Evolutionary conservation across 2,329 filamentous ascomycete genomes (phyloP).

Genomic region (Microdochium bolleyi): DNA sequence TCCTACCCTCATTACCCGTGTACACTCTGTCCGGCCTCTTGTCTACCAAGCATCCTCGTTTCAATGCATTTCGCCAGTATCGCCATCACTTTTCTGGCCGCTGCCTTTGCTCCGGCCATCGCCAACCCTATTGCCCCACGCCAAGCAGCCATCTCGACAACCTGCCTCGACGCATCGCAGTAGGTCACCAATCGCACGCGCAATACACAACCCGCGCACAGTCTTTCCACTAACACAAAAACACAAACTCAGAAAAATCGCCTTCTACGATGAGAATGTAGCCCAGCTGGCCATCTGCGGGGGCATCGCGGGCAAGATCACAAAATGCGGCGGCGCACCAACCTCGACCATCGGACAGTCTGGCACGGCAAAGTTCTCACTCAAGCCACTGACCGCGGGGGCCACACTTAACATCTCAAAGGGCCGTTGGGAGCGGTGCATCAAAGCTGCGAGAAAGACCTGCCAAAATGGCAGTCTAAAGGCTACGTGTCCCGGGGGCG

Average conservation of each 20-base stretch:
- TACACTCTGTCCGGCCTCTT: not conserved
- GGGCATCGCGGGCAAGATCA: slow-evolving; percentile 38
- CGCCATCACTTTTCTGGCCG: not conserved
- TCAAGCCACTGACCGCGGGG: slow-evolving; percentile 30
- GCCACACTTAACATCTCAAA: slow-evolving; percentile 45
- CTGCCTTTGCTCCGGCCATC: not conserved
- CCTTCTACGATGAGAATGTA: slow-evolving; percentile 40
- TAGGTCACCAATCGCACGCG: not conserved
- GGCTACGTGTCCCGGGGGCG: slow-evolving; percentile 38
- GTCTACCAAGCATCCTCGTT: not conserved
- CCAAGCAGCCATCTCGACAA: not conserved
- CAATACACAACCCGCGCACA: not conserved
- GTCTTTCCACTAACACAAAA: not conserved
- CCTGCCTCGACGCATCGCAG: not conserved
- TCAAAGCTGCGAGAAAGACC: slow-evolving; percentile 40
- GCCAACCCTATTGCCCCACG: not conserved
- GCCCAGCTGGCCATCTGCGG: slow-evolving; percentile 41
- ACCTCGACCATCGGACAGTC: slow-evolving; percentile 33
- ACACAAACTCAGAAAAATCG: slow-evolving; percentile 25
- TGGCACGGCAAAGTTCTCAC: slow-evolving; percentile 38
- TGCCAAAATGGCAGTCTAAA: slow-evolving; percentile 41
- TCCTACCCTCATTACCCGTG: not conserved
- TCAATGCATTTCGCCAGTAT: not conserved
- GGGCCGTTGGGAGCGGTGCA: slow-evolving; percentile 43
- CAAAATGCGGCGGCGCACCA: slow-evolving; percentile 35